phyloP scores from a whole-genome alignment of 768 basidiomycete genomes.

The Chiua virens region DNA sequence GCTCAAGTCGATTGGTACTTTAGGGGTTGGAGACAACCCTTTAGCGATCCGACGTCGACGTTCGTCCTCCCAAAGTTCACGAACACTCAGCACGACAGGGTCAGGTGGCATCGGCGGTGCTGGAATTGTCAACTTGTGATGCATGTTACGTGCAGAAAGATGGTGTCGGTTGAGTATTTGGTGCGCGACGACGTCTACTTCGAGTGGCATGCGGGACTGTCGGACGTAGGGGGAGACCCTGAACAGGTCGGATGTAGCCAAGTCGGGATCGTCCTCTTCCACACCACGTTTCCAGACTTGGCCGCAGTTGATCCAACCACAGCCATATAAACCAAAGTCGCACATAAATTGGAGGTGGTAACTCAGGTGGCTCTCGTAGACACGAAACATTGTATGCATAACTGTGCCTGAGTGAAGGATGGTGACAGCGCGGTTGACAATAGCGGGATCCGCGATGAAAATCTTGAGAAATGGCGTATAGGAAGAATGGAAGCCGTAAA shows the following conservation, averaged over 20 bases:
- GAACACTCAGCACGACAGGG: conserved; percentile 82
- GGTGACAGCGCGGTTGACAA: conserved; percentile 67
- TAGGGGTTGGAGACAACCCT: conserved; percentile 73
- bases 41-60: conserved; percentile 64
- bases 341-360: conserved; percentile 90
- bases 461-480: conserved; percentile 91
- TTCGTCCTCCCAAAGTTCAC: conserved; percentile 97
- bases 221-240: conserved; percentile 58
- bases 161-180: conserved; percentile 84
- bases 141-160: conserved; percentile 61
- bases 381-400: conserved; percentile 72
- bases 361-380: conserved; percentile 90
- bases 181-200: conserved; percentile 79
- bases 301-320: conserved; percentile 81
- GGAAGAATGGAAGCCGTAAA: conserved; percentile 90
- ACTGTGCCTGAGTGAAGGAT: conserved; percentile 82
- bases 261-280: conserved; percentile 22
- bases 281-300: conserved; percentile 60
- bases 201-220: conserved; percentile 70
- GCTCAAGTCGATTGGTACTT: conserved; percentile 68
- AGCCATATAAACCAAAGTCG: conserved; percentile 94
- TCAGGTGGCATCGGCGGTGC: conserved; percentile 51
- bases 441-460: conserved; percentile 65
- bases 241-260: conserved; percentile 30
- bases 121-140: conserved; percentile 66